A percentile compares a stretch with the other conserved stretches of the same genome.
phyloP scores from a whole-genome alignment of 352 stramenopile species.

The Pythium sukuiense region DNA sequence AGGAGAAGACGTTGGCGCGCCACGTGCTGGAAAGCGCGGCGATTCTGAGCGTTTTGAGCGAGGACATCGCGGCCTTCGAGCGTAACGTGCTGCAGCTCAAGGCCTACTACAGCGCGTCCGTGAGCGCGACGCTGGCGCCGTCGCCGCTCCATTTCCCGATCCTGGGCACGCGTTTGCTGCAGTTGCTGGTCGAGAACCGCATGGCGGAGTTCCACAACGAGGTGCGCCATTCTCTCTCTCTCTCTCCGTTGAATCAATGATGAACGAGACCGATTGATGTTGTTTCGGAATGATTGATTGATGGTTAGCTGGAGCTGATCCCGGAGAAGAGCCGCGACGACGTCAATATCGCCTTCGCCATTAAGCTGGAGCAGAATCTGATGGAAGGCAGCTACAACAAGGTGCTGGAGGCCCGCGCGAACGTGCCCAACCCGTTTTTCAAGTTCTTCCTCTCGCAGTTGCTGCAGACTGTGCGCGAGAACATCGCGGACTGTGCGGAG shows the following conservation, averaged over 20 bases:
- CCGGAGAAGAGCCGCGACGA: conserved; percentile 79
- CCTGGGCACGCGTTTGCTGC: conserved; percentile 87
- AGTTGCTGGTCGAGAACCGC: conserved; percentile 90
- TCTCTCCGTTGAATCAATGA: neutral
- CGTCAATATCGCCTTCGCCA: conserved; percentile 86
- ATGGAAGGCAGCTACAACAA: conserved; percentile 95
- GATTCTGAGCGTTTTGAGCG: conserved; percentile 81
- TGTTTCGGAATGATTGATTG: neutral
- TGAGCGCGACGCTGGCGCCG: conserved; percentile 40
- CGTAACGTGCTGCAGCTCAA: conserved; percentile 90
- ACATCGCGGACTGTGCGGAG: conserved; percentile 95
- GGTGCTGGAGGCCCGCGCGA: conserved; percentile 85
- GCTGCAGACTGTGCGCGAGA: conserved; percentile 93
- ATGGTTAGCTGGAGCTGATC: conserved; percentile 78
- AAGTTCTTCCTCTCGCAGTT: conserved; percentile 94
- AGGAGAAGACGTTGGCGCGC: conserved; percentile 76
- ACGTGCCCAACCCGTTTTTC: conserved; percentile 92
- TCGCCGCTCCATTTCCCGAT: conserved; percentile 87
- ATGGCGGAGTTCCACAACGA: conserved; percentile 94
- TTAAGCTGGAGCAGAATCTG: conserved; percentile 91
- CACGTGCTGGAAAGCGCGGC: conserved; percentile 90
- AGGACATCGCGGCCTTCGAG: conserved; percentile 87
- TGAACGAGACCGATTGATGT: neutral
- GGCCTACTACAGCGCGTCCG: conserved; percentile 69
- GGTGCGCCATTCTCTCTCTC: conserved; percentile 21